These are phyloP conservation scores for Penicillium parvum DNA, from an alignment of 495 filamentous ascomycete species.

Conservation along the genomic window DNA sequence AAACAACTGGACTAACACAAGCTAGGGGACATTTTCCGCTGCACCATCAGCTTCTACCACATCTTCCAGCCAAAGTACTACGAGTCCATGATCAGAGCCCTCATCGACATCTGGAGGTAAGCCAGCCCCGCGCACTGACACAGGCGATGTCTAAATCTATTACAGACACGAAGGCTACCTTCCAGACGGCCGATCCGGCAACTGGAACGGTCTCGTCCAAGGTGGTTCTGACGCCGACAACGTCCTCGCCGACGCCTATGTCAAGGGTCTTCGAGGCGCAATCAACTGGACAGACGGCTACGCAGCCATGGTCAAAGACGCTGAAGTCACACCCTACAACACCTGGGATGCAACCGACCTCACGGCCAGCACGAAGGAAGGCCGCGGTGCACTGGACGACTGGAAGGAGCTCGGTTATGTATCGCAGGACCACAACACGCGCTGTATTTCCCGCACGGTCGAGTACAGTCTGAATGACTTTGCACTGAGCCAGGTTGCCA, in stretches of 20 bases:
- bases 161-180: conserved; percentile 49
- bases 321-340: conserved; percentile 65
- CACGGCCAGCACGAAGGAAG: conserved; percentile 60
- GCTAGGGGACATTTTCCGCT: conserved; percentile 36
- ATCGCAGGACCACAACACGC: conserved; percentile 64
- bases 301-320: conserved; percentile 61
- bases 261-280: conserved; percentile 44
- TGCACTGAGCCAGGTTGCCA: conserved; percentile 59
- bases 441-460: conserved; percentile 63
- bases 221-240: conserved; percentile 66
- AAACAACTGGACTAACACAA: conserved; percentile 16
- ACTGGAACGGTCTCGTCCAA: conserved; percentile 65
- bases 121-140: conserved; percentile 5
- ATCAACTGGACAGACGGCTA: conserved; percentile 52
- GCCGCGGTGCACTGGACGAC: conserved; percentile 59
- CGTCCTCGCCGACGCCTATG: conserved; percentile 31
- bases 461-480: conserved; percentile 77
- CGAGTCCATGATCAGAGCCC: conserved; percentile 57
- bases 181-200: conserved; percentile 55
- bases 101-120: conserved; percentile 40
- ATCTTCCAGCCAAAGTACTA: conserved; percentile 60
- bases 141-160: not conserved
- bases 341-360: conserved; percentile 56
- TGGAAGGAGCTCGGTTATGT: conserved; percentile 67
- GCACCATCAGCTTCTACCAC: conserved; percentile 55